A percentile compares a stretch with the other conserved stretches of the same genome.
Evolutionary conservation across 345 rosid species (phyloP).

Genomic region (Lepidium africanum): DNA sequence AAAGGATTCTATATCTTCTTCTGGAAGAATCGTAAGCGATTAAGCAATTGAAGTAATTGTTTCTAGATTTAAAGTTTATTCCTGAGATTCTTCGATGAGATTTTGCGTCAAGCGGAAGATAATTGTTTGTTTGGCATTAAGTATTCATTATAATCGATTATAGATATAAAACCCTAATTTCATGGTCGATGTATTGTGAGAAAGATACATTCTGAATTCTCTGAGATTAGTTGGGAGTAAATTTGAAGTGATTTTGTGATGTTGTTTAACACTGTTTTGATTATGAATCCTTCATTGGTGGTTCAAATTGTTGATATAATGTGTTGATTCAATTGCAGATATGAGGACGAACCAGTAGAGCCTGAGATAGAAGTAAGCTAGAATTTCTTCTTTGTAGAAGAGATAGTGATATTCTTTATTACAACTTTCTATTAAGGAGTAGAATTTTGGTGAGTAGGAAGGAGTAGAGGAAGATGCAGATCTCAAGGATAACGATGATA

Average conservation of each 20-base stretch:
- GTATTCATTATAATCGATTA: background rate
- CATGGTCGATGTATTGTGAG: background rate
- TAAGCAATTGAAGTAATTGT: background rate
- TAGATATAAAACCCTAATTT: background rate
- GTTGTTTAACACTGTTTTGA: background rate
- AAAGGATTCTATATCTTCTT: background rate
- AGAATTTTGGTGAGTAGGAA: conserved; percentile 42
- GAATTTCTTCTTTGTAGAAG: background rate
- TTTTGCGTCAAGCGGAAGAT: background rate
- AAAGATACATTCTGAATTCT: background rate
- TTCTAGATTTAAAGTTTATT: background rate
- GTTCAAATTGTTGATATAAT: background rate
- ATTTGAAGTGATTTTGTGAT: background rate
- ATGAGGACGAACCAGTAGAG: conserved; percentile 86
- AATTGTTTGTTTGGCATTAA: background rate
- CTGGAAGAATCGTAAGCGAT: background rate
- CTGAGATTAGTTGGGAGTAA: background rate
- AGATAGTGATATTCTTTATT: background rate
- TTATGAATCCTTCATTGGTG: background rate
- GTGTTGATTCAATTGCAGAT: conserved; percentile 31
- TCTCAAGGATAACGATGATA: conserved; percentile 47
- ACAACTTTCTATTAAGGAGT: background rate
- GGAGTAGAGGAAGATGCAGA: conserved; percentile 68
- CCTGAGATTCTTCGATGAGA: background rate
- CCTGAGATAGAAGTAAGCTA: conserved; percentile 69